phyloP scores from a whole-genome alignment of 2,329 filamentous ascomycete species.

The Pestalotiopsis sp. region DNA sequence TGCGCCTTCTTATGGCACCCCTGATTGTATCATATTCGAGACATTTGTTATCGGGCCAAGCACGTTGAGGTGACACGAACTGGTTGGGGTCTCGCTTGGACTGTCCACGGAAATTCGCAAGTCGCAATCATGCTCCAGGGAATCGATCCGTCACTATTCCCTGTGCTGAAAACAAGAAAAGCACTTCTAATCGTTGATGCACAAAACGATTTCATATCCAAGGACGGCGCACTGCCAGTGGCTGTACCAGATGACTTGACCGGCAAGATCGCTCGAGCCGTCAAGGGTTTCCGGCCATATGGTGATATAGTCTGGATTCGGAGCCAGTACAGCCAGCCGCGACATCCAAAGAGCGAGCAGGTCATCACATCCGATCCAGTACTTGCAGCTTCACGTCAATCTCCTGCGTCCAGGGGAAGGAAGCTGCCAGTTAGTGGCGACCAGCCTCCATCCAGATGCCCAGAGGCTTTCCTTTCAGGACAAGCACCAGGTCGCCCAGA shows the following conservation, averaged over 20 bases:
- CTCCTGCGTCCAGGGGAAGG: conserved; percentile 23
- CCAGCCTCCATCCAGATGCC: conserved; percentile 22
- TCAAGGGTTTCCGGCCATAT: conserved; percentile 71
- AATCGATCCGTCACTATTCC: conserved; percentile 59
- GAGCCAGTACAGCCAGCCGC: conserved; percentile 70
- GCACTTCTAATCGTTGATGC: conserved; percentile 85
- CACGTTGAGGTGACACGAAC: not conserved
- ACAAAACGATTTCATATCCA: conserved; percentile 84
- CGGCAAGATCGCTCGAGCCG: conserved; percentile 66
- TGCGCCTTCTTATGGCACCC: not conserved
- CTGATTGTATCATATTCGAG: not conserved
- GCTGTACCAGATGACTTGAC: conserved; percentile 67
- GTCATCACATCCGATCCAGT: conserved; percentile 46
- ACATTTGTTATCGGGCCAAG: not conserved
- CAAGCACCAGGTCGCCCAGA: conserved; percentile 32
- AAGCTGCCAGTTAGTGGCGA: conserved; percentile 31
- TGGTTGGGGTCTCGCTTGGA: not conserved
- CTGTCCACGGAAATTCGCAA: not conserved
- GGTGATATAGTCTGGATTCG: conserved; percentile 84
- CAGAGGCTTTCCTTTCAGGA: conserved; percentile 45
- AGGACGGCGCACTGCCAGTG: conserved; percentile 69
- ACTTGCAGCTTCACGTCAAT: conserved; percentile 14
- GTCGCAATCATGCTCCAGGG: not conserved
- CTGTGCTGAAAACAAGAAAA: conserved; percentile 60
- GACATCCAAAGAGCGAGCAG: conserved; percentile 57